Evolutionary conservation across 1,284 basidiomycete genomes (phyloP).

Genomic region (Microbotryum scabiosae): DNA sequence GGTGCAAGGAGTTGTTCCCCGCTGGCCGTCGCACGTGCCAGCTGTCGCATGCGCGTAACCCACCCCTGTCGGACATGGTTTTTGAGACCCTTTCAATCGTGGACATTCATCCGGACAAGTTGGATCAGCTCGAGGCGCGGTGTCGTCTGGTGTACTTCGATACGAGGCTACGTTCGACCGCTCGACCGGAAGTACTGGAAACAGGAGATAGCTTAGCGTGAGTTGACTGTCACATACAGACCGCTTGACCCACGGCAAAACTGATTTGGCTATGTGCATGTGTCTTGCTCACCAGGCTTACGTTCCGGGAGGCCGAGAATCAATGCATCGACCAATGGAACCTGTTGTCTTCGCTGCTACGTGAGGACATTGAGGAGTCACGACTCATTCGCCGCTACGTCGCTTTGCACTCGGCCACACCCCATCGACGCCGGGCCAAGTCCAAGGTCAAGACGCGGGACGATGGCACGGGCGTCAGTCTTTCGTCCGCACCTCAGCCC

Average conservation of each 20-base stretch:
- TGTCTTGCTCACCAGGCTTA: not conserved
- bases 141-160: conserved; percentile 14
- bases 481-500: not conserved
- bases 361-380: conserved; percentile 12
- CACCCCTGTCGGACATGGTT: conserved; percentile 11
- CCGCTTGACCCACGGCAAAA: not conserved
- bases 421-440: conserved; percentile 12
- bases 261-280: not conserved
- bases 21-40: conserved; percentile 13
- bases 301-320: conserved; percentile 15
- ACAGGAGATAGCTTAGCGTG: conserved; percentile 15
- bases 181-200: conserved; percentile 18
- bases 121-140: conserved; percentile 7
- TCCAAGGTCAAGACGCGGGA: conserved; percentile 5
- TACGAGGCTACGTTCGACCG: conserved; percentile 5
- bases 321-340: conserved; percentile 17
- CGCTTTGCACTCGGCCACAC: conserved; percentile 10
- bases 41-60: conserved; percentile 17
- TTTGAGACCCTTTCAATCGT: conserved; percentile 10
- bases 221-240: not conserved
- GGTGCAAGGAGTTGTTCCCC: conserved; percentile 23
- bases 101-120: conserved; percentile 3
- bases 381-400: conserved; percentile 3
- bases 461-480: not conserved
- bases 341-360: conserved; percentile 11